Evolutionary conservation across 805 yeast species (phyloP), one percentile per base, ranked within the genome.

Genomic region (Zygosaccharomyces kombuchaensis): DNA sequence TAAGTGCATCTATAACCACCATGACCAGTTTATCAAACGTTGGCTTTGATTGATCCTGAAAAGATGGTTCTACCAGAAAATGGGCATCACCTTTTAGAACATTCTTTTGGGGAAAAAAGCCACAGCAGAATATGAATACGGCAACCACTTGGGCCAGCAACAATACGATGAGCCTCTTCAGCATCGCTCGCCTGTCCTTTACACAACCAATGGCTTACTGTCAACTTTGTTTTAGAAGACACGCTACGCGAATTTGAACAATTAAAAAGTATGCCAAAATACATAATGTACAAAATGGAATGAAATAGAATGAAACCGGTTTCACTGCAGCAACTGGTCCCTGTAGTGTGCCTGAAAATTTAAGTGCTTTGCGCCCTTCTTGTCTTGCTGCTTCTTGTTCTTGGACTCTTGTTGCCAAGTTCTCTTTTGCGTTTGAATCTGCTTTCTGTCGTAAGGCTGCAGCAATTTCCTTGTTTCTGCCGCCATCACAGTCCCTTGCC

Each of bases 51-150:
- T 65, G 65, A 16, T 48, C 52, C 26, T 45, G 73, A 51, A 45
- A 52, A 14, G 40, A 55, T n/a, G 54, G 63, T 29, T 55, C 63
- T 43, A 72, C 71, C 37, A 51, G 46, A 54, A 59, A 71, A 46
- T 57, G 49, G 12, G 78, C 77, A 27, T 65, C 64, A 1, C 96
- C 96, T 1, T 82, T 76, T 14, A 87, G 69, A 0, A 84, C 80
- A 0, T 79, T 81, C 60, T 91, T 90, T n/a, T 87, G 81, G 0
- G 99, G 98, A 61, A 93, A 89, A 58, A 91, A 93, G 0, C 99
- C 99, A 42, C 72, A 70, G 36, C 86, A 77, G 60, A 91, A 91
- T 6, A 82, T 57, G 16, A 78, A 50, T 14, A 84, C 69, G 0
- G 90, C 87, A 0, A 60, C 57, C 34, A 80, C 51, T 50, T 84